A percentile compares a stretch with the other conserved stretches of the same genome.
These are phyloP conservation scores for Amanita phalloides DNA, from an alignment of 768 basidiomycete genomes.

Conservation along the genomic window DNA sequence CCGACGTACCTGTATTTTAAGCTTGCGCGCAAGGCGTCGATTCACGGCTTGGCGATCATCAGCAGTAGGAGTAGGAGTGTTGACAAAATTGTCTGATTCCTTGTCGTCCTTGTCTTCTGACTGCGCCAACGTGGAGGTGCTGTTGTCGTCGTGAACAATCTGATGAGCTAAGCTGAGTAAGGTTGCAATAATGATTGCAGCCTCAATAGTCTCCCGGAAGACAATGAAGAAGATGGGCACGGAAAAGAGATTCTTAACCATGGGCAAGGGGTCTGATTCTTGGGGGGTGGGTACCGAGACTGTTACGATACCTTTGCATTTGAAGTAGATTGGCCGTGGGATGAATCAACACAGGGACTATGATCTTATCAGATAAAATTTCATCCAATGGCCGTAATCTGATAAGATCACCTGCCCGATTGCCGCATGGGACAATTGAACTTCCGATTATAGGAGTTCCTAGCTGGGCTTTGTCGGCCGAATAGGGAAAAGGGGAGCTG, in stretches of 20 bases:
- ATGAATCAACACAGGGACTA: conserved; percentile 7
- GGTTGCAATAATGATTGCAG: conserved; percentile 85
- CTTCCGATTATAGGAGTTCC: no score
- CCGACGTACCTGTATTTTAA: conserved; percentile 50
- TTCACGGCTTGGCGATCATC: background rate
- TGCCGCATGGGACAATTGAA: no score
- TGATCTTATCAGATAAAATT: conserved; percentile 6
- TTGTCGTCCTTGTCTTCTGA: conserved; percentile 8
- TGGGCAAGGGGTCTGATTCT: conserved; percentile 14
- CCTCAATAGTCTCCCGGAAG: conserved; percentile 91
- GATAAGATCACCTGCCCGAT: conserved; percentile 18
- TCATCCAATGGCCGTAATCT: conserved; percentile 18
- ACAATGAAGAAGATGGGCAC: conserved; percentile 95
- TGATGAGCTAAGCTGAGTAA: conserved; percentile 89
- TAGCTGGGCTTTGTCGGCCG: no score
- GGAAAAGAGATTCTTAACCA: conserved; percentile 74
- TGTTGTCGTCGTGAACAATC: conserved; percentile 39
- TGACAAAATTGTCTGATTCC: conserved; percentile 8
- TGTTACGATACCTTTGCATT: no score
- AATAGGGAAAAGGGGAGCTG: no score
- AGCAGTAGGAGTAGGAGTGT: conserved; percentile 3
- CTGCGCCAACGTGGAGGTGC: conserved; percentile 8
- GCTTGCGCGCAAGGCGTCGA: conserved; percentile 47
- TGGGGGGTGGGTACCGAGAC: no score
- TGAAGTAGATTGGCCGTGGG: conserved; percentile 4